phyloP scores from a whole-genome alignment of 2,329 filamentous ascomycete genomes.

The Cercospora berteroae region DNA sequence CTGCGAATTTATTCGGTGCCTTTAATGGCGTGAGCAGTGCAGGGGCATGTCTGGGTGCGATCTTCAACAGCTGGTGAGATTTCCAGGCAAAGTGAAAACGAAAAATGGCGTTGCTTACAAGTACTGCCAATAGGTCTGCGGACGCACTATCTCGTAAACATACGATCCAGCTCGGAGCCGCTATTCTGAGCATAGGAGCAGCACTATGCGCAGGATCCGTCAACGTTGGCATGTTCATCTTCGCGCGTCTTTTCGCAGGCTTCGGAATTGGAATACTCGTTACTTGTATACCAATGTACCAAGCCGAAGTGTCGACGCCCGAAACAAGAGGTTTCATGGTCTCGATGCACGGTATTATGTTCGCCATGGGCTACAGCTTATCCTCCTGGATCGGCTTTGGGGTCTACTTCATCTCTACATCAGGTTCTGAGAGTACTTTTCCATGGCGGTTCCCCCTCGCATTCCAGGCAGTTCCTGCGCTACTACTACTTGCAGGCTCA shows the following conservation, averaged over 20 bases:
- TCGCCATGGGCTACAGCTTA: conserved; percentile 43
- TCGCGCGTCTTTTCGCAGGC: conserved; percentile 41
- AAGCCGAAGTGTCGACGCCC: conserved; percentile 43
- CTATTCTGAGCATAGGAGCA: conserved; percentile 42
- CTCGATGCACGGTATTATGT: conserved; percentile 44
- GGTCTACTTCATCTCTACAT: conserved; percentile 39
- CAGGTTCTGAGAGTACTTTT: conserved; percentile 35
- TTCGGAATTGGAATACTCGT: conserved; percentile 41
- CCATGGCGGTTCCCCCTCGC: conserved; percentile 50
- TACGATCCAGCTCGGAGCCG: conserved; percentile 40
- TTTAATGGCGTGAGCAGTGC: conserved; percentile 49
- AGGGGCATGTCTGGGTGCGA: conserved; percentile 42
- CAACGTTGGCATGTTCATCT: conserved; percentile 44
- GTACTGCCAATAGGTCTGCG: conserved; percentile 18
- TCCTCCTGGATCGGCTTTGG: conserved; percentile 45
- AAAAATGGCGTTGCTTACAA: background rate
- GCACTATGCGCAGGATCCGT: conserved; percentile 42
- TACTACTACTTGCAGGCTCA: conserved; percentile 43
- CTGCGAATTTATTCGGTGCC: conserved; percentile 45
- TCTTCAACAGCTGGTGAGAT: conserved; percentile 41
- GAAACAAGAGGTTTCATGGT: conserved; percentile 44
- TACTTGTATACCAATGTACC: conserved; percentile 35
- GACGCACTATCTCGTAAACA: conserved; percentile 41
- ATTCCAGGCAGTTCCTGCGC: conserved; percentile 43
- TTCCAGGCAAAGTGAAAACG: background rate